A percentile compares a stretch with the other conserved stretches of the same genome.
These are phyloP conservation scores for Tubosaeta sp. DNA, from an alignment of 768 basidiomycete genomes.

Conservation along the genomic window DNA sequence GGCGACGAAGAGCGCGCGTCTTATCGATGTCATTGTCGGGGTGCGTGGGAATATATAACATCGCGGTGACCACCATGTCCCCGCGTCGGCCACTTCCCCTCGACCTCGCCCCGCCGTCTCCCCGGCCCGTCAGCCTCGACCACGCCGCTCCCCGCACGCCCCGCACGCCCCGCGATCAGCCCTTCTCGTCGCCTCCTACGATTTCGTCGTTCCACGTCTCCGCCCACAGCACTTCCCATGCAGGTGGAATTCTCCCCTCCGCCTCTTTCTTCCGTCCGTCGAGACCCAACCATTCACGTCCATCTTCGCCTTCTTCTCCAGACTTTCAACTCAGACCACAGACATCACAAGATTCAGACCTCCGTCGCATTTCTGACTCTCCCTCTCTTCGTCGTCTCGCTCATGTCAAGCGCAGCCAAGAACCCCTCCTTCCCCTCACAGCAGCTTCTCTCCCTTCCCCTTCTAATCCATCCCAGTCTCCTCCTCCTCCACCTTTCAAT, in stretches of 20 bases:
- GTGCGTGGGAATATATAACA: conserved; percentile 9
- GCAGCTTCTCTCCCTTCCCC: background rate
- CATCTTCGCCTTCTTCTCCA: conserved; percentile 31
- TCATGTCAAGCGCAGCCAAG: conserved; percentile 61
- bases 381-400: conserved; percentile 31
- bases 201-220: conserved; percentile 24
- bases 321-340: conserved; percentile 31
- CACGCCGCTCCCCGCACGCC: conserved; percentile 6
- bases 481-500: background rate
- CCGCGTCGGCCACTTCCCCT: conserved; percentile 1
- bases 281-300: conserved; percentile 50
- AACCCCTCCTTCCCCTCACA: conserved; percentile 61
- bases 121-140: conserved; percentile 16
- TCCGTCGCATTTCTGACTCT: conserved; percentile 22
- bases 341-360: conserved; percentile 41
- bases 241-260: conserved; percentile 72
- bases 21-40: conserved; percentile 2
- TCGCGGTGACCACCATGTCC: background rate
- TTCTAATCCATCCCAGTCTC: background rate
- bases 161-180: conserved; percentile 12
- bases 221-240: conserved; percentile 60
- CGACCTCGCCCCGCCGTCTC: background rate
- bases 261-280: conserved; percentile 76
- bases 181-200: conserved; percentile 27
- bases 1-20: conserved; percentile 45